Base-by-base conservation (phyloP, 2,329 filamentous ascomycete genomes). In the Amylocarpus encephaloides region DNA sequence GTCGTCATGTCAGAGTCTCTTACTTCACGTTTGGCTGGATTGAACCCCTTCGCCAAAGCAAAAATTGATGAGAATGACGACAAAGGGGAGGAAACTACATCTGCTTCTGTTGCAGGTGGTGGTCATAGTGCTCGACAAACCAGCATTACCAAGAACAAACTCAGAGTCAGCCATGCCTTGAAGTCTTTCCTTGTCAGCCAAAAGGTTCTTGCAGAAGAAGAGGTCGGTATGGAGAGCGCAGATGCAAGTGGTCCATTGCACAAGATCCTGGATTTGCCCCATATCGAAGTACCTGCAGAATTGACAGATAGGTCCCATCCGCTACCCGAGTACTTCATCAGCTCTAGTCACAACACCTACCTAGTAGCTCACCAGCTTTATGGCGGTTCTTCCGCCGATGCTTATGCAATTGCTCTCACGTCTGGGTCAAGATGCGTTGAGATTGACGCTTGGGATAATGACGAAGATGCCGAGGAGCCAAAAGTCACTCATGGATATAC, bases 301-400 rank as follows among this genome's bases (percentile, higher is more conserved):
- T 65, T 83, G 11, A 73, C 75, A 7, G 79, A 84, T 60, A 70
- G 79, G 50, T 78, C 74, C 10, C 71, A 80, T 55, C 77, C 82
- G 1, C 68, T 88, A 18, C 77, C 82, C 1, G 81, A 86, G 56
- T 88, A 88, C 66, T 87, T 82, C 61, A 79, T 88, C 67, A 85
- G 80, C 66, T 85, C 82, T 3, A 85, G 80, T 56, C 84, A 88
- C 69, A 88, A 88, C 66, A 88, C 84, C 0, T 88, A 88, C 59
- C 70, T 88, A 22, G 71, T 82, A 59, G 83, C 82, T 0, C 81
- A 87, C 64, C 84, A 88, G 67, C 76, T 88, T 2, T 83, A 74
- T 58, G 84, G 84, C 4, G 70, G 70, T 18, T 84, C 81, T 1
- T 79, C 77, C 2, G 80, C 80, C 6, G 69, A 73, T 3, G 83